Conservation (phyloP, 768 basidiomycete genomes). For the Lactarius sp. region DNA sequence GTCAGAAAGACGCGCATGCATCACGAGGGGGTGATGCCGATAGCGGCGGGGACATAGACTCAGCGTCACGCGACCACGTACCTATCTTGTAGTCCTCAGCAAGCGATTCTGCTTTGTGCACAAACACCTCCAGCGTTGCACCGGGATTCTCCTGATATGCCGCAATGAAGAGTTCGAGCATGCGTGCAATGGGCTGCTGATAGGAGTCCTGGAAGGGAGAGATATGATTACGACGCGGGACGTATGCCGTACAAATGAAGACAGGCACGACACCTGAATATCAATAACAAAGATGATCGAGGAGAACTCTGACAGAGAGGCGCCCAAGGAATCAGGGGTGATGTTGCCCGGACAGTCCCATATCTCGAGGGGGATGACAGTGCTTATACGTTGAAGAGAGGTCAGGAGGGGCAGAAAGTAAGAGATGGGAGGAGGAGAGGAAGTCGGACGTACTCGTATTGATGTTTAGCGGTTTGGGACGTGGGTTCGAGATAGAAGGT, state of each 20-base stretch:
- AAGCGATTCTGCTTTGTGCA: conserved; percentile 91
- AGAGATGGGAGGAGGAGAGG: neutral
- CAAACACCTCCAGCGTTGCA: conserved; percentile 84
- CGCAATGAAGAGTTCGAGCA: conserved; percentile 76
- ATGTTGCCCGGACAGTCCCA: conserved; percentile 93
- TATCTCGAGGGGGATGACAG: conserved; percentile 87
- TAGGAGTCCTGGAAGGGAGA: conserved; percentile 59
- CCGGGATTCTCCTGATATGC: conserved; percentile 71
- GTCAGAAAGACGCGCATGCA: neutral
- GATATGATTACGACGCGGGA: neutral
- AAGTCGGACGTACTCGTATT: conserved; percentile 67
- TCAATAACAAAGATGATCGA: conserved; percentile 93
- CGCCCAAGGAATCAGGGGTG: conserved; percentile 71
- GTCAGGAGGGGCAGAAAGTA: conserved; percentile 8
- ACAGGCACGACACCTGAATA: conserved; percentile 62
- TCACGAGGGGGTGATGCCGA: neutral
- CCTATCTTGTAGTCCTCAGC: conserved; percentile 90
- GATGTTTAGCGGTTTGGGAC: conserved; percentile 65
- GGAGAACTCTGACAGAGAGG: conserved; percentile 72
- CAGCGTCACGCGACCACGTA: conserved; percentile 34
- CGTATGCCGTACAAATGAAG: conserved; percentile 7
- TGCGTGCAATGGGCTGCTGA: conserved; percentile 74
- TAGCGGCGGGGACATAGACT: neutral
- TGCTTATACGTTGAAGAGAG: conserved; percentile 42
- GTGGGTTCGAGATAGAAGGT: conserved; percentile 89